phyloP scores from a whole-genome alignment of 1,284 basidiomycete species.

The Marasmius tenuissimus region DNA sequence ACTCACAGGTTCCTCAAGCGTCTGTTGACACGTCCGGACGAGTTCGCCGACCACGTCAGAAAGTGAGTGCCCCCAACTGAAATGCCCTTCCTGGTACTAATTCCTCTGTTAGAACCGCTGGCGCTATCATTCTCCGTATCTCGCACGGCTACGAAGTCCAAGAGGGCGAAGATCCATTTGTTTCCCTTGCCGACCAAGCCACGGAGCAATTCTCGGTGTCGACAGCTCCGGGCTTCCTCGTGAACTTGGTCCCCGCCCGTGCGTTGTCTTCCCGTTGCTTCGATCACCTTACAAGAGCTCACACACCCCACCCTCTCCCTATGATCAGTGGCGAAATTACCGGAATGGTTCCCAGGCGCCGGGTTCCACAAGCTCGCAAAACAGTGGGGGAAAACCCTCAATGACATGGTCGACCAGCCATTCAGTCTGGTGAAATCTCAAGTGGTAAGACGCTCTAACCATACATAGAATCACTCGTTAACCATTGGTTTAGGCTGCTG shows the following conservation, averaged over 20 bases:
- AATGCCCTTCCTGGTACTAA: neutral
- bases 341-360: conserved; percentile 25
- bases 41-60: conserved; percentile 12
- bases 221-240: conserved; percentile 24
- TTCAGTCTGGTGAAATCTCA: conserved; percentile 19
- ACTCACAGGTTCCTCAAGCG: conserved; percentile 13
- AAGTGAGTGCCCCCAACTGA: conserved; percentile 4
- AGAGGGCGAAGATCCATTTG: conserved; percentile 25
- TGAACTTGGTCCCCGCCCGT: conserved; percentile 30
- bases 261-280: conserved; percentile 8
- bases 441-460: conserved; percentile 11
- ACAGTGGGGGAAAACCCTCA: conserved; percentile 10
- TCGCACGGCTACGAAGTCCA: conserved; percentile 18
- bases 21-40: conserved; percentile 8
- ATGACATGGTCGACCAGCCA: conserved; percentile 18
- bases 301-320: neutral
- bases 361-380: conserved; percentile 21
- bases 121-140: conserved; percentile 14
- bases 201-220: conserved; percentile 15
- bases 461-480: neutral
- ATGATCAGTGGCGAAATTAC: conserved; percentile 19
- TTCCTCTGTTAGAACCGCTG: conserved; percentile 7
- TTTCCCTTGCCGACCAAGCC: conserved; percentile 21
- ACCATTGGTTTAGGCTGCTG: conserved; percentile 12
- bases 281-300: neutral